Conservation (phyloP, 2,329 filamentous ascomycete genomes). For the Fusarium cyanostomum region DNA sequence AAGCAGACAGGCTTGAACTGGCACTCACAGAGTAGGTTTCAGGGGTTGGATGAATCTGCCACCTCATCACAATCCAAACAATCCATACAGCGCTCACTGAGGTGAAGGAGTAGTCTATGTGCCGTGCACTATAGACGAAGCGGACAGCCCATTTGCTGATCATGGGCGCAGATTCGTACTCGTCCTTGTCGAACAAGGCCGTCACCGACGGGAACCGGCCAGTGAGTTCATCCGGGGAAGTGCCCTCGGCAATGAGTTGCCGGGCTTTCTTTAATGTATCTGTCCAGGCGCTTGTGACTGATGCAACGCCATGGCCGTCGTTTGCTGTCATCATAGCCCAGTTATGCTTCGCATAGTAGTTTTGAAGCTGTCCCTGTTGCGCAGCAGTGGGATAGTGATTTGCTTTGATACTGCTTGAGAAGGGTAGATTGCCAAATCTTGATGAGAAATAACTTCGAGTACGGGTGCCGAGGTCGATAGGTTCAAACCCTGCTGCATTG, state of each 20-base stretch:
- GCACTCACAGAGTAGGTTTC: constrained; percentile 16
- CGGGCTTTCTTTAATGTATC: constrained; percentile 19
- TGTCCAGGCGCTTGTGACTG: constrained; percentile 20
- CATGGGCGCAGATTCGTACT: constrained; percentile 19
- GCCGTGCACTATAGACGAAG: constrained; percentile 22
- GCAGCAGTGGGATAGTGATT: constrained; percentile 23
- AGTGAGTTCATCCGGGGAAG: constrained; percentile 7
- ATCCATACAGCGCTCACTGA: constrained; percentile 19
- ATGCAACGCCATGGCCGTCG: constrained; percentile 10
- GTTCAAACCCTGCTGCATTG: neutral
- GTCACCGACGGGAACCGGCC: constrained; percentile 16
- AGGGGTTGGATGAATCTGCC: constrained; percentile 17
- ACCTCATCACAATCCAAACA: constrained; percentile 14
- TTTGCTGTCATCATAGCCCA: constrained; percentile 29
- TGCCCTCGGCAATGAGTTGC: constrained; percentile 7
- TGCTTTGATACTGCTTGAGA: constrained; percentile 26
- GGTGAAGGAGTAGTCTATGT: constrained; percentile 11
- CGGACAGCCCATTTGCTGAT: constrained; percentile 29
- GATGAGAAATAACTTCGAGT: constrained; percentile 11
- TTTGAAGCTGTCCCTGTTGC: constrained; percentile 8
- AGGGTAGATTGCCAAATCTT: constrained; percentile 25
- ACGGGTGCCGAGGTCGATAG: neutral
- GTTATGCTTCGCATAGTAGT: constrained; percentile 22
- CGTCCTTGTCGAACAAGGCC: constrained; percentile 16
- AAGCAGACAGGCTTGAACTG: no score